Base-by-base conservation (phyloP, 2,329 filamentous ascomycete genomes). In the Nemania diffusa region DNA sequence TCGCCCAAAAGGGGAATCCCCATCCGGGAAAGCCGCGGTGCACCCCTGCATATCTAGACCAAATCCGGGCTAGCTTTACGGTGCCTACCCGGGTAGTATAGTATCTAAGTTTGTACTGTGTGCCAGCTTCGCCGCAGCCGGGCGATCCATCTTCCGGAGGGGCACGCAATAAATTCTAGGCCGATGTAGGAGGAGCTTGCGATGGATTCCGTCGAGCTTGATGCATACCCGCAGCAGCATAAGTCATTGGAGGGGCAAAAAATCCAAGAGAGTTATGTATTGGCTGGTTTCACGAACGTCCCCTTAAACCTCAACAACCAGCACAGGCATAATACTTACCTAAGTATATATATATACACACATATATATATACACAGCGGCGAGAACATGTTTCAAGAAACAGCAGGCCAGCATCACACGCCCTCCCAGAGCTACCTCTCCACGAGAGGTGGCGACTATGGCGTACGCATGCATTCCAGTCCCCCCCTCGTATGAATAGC, bases 391-490 rank as follows among this genome's bases (percentile, higher is more conserved):
- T 71, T 61, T 48, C 52, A 67, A 53, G 60, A 67, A 20, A 71
- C 67, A 17, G 69, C 69, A 27, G 59, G 61, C 57, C 17, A 22
- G 44, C 48, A 46, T 11, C 69, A 71, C 40, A 67, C 67, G 5
- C 26, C 64, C 20, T 69, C 69, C 1, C 69, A 71, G 46, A 65
- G 64, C 51, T 71, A 71, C 34, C 64, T 71, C 15, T 71, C 69
- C 2, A 71, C 69, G 4, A 62, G 69, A 32, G 69, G 69, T 8
- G 69, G 40, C 1, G 69, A 71, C 51, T 71, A 71, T 56, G 69
- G 67, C 20, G 69, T 71, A 63, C 24, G 69, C n/a, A 44, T 20
- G 20, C 24, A n/a, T 64, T 24, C 17, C 20, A 46, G 6, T 46
- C n/a, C 2, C 17, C 29, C 20, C 15, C n/a, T 34, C 51, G n/a